Evolutionary conservation across 352 stramenopile genomes (phyloP), one percentile per base, ranked within the genome.

Genomic region (Phytophthora hybrid): DNA sequence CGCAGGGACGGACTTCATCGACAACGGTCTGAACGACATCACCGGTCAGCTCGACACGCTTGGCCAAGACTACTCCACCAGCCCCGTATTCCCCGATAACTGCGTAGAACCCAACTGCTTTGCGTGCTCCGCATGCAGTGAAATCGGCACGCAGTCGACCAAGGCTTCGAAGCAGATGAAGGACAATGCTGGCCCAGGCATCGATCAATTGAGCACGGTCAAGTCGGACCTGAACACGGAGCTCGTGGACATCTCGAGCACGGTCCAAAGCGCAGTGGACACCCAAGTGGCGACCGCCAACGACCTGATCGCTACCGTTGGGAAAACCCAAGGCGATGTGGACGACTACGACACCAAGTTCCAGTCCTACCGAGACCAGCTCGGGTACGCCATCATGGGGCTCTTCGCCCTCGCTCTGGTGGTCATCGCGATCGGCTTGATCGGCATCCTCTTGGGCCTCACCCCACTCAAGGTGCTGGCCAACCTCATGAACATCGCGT

Each of bases 401-500:
- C 59, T 90, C n/a, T 93, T 93, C 64, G 82, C 69, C 2, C 63
- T 93, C 11, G 79, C 78, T 0, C 63, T 93, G 2, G 71, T 84
- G 14, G 76, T 88, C n/a, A 71, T 93, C 37, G 79, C 47, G 14
- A 68, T 91, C 5, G 87, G 87, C 0, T 76, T 92, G n/a, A 63
- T 93, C 16, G 87, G 87, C 5, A 74, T 93, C 19, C 74, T 93
- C 37, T 90, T 92, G 31, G 87, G 84, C 0, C 70, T 91, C 32
- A 93, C 84, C 23, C 81, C 83, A 1, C 63, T 88, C 32, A 90
- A 91, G 56, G 74, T 77, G 26, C 60, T 93, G 9, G 85, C 83
- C 46, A 87, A 90, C 64, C 79, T 93, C 71, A 91, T 93, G 71
- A 84, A 93, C 71, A 72, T 93, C 63, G 85, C 84, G 16, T 93